Evolutionary conservation across 768 basidiomycete species (phyloP).

Genomic region (Suillus discolor): DNA sequence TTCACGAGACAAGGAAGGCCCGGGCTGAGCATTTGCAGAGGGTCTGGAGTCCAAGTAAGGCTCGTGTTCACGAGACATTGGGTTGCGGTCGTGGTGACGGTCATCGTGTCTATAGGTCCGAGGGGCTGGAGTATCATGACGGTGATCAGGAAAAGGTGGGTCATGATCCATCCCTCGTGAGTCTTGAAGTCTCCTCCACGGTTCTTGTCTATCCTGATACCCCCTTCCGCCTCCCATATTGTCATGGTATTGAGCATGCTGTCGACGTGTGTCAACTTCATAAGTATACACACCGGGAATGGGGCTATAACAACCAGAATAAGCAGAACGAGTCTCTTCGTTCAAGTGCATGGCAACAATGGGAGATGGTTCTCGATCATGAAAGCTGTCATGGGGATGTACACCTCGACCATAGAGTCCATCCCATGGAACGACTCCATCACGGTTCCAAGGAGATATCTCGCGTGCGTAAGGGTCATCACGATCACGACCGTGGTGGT

Average conservation of each 20-base stretch:
- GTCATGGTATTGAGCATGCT: background rate
- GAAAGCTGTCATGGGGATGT: background rate
- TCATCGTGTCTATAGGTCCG: too few relatives aligned
- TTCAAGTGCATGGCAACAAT: too few relatives aligned
- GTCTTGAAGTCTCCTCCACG: background rate
- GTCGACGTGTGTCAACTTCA: background rate
- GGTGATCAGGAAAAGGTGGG: too few relatives aligned
- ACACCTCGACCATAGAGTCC: background rate
- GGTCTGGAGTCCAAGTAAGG: too few relatives aligned
- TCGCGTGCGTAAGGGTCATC: background rate
- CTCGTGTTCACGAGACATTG: too few relatives aligned
- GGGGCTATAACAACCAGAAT: background rate
- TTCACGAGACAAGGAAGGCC: too few relatives aligned
- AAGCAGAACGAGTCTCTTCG: background rate
- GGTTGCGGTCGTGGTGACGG: too few relatives aligned
- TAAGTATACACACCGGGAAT: background rate
- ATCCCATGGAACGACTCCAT: background rate
- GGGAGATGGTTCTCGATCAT: background rate
- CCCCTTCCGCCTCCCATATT: background rate
- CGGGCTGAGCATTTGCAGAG: too few relatives aligned
- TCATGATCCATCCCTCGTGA: too few relatives aligned
- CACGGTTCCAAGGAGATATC: background rate
- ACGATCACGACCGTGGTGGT: background rate
- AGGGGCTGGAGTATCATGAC: too few relatives aligned
- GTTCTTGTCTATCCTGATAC: background rate